These are phyloP conservation scores for Neonectria coccinea DNA, from an alignment of 2,329 filamentous ascomycete genomes.

Conservation along the genomic window DNA sequence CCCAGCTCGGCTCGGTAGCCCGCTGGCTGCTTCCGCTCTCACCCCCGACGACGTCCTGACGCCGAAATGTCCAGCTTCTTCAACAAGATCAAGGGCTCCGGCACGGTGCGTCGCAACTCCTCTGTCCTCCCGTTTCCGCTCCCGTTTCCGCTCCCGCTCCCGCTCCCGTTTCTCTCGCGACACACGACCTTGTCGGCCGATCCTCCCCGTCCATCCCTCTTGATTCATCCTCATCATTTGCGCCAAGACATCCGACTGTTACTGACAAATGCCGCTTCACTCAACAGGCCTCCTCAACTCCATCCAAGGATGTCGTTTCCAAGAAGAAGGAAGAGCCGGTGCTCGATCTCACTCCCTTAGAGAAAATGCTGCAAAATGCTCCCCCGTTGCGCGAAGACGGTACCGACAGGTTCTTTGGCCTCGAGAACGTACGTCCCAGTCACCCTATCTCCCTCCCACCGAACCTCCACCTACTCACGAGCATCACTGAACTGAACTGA, in stretches of 20 bases:
- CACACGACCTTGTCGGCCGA: conserved; percentile 36
- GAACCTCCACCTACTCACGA: conserved; percentile 9
- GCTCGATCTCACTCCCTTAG: conserved; percentile 71
- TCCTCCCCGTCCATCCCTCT: conserved; percentile 25
- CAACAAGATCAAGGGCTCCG: conserved; percentile 68
- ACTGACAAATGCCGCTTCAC: conserved; percentile 49
- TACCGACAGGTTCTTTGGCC: conserved; percentile 97
- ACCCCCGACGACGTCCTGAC: conserved; percentile 38
- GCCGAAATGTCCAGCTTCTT: conserved; percentile 67
- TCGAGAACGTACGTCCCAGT: conserved; percentile 85
- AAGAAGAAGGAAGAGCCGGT: conserved; percentile 69
- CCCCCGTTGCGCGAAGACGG: conserved; percentile 87
- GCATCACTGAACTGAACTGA: conserved; percentile 56
- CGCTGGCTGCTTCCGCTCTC: conserved; percentile 29
- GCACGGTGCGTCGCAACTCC: conserved; percentile 60
- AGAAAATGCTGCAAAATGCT: conserved; percentile 83
- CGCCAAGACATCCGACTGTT: conserved; percentile 35
- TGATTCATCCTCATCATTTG: conserved; percentile 17
- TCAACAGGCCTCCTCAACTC: conserved; percentile 57
- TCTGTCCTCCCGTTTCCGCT: conserved; percentile 16
- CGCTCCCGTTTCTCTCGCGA: conserved; percentile 16
- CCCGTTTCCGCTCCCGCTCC: conserved; percentile 12
- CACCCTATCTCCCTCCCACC: conserved; percentile 19
- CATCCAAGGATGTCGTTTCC: conserved; percentile 58
- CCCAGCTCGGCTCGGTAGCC: conserved; percentile 39